phyloP scores from a whole-genome alignment of 805 yeast genomes.

The Lipomyces anomalus region DNA sequence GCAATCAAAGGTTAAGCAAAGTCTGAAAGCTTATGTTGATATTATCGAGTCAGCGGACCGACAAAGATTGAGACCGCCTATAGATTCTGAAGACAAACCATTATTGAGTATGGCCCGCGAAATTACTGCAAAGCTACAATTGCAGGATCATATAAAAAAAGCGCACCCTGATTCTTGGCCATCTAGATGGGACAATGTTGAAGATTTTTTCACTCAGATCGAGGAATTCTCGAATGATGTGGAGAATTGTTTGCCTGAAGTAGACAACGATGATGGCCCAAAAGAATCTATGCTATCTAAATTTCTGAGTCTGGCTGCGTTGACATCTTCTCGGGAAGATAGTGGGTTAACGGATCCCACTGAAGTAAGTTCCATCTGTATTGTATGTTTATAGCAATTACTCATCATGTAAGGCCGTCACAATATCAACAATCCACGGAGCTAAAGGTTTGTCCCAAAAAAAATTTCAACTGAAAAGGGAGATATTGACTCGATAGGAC shows the following conservation, averaged over 20 bases:
- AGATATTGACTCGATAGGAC: no score
- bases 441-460: no score
- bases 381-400: slow-evolving; percentile 10
- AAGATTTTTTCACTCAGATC: slow-evolving; percentile 12
- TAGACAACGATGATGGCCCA: background rate
- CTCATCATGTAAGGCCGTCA: slow-evolving; percentile 30
- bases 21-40: slow-evolving; percentile 8
- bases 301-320: slow-evolving; percentile 11
- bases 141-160: slow-evolving; percentile 3
- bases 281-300: background rate
- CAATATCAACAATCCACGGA: slow-evolving; percentile 80
- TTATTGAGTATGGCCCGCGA: background rate
- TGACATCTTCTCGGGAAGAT: slow-evolving; percentile 14
- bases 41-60: slow-evolving; percentile 7
- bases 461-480: no score
- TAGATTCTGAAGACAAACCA: background rate
- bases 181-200: slow-evolving; percentile 23
- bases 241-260: slow-evolving; percentile 9
- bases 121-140: background rate
- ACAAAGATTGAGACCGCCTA: background rate
- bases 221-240: slow-evolving; percentile 1
- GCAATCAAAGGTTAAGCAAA: background rate
- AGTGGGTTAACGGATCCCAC: slow-evolving; percentile 9
- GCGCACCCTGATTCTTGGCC: slow-evolving; percentile 17
- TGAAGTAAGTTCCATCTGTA: slow-evolving; percentile 18